phyloP scores from a whole-genome alignment of 306 rosid genomes.

The Fragaria ananassa region DNA sequence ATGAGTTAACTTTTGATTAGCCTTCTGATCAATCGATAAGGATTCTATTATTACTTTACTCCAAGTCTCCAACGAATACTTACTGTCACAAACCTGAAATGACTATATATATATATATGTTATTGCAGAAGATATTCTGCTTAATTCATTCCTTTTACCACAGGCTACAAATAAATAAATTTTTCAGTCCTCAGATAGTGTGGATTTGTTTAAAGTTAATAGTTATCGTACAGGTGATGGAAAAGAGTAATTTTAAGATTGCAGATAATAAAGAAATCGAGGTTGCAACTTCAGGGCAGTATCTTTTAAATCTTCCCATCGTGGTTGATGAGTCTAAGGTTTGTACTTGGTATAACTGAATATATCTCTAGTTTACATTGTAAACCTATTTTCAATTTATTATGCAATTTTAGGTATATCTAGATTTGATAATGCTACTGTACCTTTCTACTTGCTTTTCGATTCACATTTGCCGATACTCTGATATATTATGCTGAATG shows the following conservation, averaged over 20 bases:
- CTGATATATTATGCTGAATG: slow-evolving; percentile 23
- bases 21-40: too few relatives aligned
- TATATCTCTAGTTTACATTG: neutral
- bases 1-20: too few relatives aligned
- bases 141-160: neutral
- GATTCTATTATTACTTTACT: too few relatives aligned
- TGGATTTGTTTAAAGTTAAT: neutral
- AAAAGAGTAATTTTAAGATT: slow-evolving; percentile 89
- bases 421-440: neutral
- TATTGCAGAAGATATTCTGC: neutral
- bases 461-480: slow-evolving; percentile 25
- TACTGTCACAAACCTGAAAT: neutral
- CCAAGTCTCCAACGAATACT: too few relatives aligned
- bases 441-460: slow-evolving; percentile 20
- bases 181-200: neutral
- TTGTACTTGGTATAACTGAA: slow-evolving; percentile 18
- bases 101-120: neutral
- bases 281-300: slow-evolving; percentile 83
- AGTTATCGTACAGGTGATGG: slow-evolving; percentile 63
- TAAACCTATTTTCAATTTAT: neutral
- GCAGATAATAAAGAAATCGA: slow-evolving; percentile 73
- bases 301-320: slow-evolving; percentile 93
- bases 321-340: slow-evolving; percentile 90
- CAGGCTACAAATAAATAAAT: neutral
- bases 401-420: too few relatives aligned